Conservation (phyloP, 2,329 filamentous ascomycete species). For the Sarocladium oryzae region DNA sequence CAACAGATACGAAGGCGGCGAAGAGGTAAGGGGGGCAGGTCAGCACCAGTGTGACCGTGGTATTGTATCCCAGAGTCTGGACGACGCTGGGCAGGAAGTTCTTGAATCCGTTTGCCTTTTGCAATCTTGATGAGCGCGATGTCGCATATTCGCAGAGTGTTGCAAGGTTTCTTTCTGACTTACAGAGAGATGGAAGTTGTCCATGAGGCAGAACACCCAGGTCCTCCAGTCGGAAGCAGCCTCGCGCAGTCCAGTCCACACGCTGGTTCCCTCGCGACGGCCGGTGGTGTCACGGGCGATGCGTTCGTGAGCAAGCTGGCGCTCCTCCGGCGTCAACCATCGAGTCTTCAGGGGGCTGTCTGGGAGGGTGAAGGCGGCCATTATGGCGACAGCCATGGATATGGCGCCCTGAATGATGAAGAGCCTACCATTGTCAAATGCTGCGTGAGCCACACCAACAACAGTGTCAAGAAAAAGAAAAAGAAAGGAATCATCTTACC, state of each 20-base stretch:
- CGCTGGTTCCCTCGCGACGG: slow-evolving; percentile 10
- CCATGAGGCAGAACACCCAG: slow-evolving; percentile 42
- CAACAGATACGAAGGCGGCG: slow-evolving; percentile 21
- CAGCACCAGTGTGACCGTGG: slow-evolving; percentile 41
- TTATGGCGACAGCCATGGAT: slow-evolving; percentile 13
- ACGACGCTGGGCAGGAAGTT: slow-evolving; percentile 19
- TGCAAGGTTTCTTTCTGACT: too few relatives aligned
- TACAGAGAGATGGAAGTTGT: slow-evolving; percentile 42
- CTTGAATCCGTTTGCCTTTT: slow-evolving; percentile 31
- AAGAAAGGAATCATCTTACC: too few relatives aligned
- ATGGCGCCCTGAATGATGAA: slow-evolving; percentile 26
- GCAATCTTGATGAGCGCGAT: neutral
- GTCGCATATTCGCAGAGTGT: too few relatives aligned
- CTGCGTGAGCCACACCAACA: too few relatives aligned
- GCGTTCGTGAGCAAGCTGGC: slow-evolving; percentile 28
- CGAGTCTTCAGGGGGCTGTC: slow-evolving; percentile 32
- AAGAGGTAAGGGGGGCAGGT: slow-evolving; percentile 31
- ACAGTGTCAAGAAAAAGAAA: too few relatives aligned
- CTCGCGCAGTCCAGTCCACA: neutral
- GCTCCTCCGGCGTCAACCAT: slow-evolving; percentile 32
- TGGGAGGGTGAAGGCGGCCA: slow-evolving; percentile 13
- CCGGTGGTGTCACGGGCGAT: slow-evolving; percentile 34
- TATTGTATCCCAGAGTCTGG: slow-evolving; percentile 35
- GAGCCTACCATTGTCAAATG: slow-evolving; percentile 16
- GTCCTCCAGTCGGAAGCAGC: slow-evolving; percentile 32